phyloP scores from a whole-genome alignment of 2,329 filamentous ascomycete species.

The Fusarium algeriense region DNA sequence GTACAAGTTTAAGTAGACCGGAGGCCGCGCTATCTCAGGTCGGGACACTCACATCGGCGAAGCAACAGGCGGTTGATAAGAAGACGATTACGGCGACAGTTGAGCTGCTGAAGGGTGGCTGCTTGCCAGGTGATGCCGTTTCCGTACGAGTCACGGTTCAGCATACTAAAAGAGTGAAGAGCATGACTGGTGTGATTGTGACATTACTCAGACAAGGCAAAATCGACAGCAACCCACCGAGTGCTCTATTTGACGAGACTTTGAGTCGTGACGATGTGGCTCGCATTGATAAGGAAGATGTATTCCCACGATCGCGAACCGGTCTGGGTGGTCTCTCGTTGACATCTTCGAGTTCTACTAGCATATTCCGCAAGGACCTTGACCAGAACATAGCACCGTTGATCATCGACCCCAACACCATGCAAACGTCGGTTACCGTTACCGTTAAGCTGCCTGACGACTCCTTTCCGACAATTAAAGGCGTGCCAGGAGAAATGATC shows the following conservation, averaged over 20 bases:
- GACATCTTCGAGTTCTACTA: conserved; percentile 86
- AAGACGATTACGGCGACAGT: conserved; percentile 89
- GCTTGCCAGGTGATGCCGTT: conserved; percentile 85
- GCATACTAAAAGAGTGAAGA: conserved; percentile 91
- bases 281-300: conserved; percentile 81
- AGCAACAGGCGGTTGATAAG: conserved; percentile 65
- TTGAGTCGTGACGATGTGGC: conserved; percentile 74
- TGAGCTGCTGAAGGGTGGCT: conserved; percentile 85
- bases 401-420: conserved; percentile 83
- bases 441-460: conserved; percentile 90
- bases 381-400: conserved; percentile 89
- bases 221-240: conserved; percentile 79
- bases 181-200: conserved; percentile 90
- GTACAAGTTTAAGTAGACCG: conserved; percentile 69
- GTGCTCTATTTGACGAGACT: conserved; percentile 61
- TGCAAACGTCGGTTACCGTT: conserved; percentile 84
- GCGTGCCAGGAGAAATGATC: conserved; percentile 92
- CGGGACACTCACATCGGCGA: conserved; percentile 51
- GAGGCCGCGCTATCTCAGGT: conserved; percentile 56
- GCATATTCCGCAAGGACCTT: conserved; percentile 95
- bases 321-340: conserved; percentile 88
- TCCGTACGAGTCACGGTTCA: conserved; percentile 84
- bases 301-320: conserved; percentile 87
- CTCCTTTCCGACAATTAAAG: conserved; percentile 89
- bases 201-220: conserved; percentile 92